These are phyloP conservation scores for Silene conica DNA, from an alignment of 148 eudicot species.

Conservation along the genomic window DNA sequence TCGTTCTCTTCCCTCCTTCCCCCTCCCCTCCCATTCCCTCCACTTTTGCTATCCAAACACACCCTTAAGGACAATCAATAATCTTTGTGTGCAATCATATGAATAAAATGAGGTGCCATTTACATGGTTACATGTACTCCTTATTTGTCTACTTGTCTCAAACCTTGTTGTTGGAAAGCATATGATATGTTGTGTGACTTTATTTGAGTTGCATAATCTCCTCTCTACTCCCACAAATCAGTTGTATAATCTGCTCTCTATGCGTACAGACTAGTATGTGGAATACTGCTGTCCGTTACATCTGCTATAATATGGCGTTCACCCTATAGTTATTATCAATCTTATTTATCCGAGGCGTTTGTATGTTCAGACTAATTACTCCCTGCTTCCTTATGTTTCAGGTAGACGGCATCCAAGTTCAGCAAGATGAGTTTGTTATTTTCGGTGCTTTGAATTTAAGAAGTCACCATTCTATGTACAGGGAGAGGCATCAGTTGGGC, in stretches of 20 bases:
- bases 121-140: neutral
- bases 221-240: neutral
- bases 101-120: too few species aligned
- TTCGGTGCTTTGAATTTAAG: slow-evolving; percentile 2
- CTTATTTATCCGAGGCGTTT: neutral
- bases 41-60: too few species aligned
- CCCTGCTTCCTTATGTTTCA: slow-evolving; percentile 8
- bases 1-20: too few species aligned
- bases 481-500: slow-evolving; percentile 5
- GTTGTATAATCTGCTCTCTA: neutral
- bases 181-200: neutral
- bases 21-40: too few species aligned
- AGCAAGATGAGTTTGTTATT: slow-evolving; percentile 3
- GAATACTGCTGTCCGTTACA: neutral
- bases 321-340: neutral
- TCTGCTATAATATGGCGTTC: neutral
- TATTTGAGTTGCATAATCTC: neutral
- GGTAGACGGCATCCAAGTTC: slow-evolving; percentile 16
- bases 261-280: neutral
- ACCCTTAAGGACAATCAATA: too few species aligned
- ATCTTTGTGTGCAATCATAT: neutral
- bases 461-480: slow-evolving; percentile 6
- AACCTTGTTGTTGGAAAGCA: neutral
- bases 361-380: neutral
- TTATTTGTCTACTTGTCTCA: neutral